Evolutionary conservation across 768 basidiomycete species (phyloP).

Genomic region (Tricholoma hemisulphureum): DNA sequence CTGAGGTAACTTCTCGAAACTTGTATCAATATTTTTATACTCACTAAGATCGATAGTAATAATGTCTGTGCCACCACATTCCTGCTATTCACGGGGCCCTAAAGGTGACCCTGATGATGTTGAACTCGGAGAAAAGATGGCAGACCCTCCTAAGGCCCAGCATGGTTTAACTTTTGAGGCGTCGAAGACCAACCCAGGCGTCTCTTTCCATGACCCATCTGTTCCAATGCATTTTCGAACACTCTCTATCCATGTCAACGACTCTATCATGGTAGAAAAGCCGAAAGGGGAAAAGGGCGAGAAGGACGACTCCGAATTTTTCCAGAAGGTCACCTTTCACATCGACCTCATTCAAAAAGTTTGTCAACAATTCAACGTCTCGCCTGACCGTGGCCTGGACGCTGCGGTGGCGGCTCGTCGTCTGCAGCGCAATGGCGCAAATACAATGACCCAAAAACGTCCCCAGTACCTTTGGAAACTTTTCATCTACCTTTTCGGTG

Average conservation of each 20-base stretch:
- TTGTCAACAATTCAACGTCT: constrained; percentile 10
- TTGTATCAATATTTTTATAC: neutral
- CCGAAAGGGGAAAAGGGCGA: constrained; percentile 11
- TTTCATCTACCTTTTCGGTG: constrained; percentile 16
- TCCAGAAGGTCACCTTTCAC: constrained; percentile 17
- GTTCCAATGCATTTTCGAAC: constrained; percentile 20
- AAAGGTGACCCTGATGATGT: neutral
- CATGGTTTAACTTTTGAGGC: neutral
- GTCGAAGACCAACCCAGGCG: neutral
- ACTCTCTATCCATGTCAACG: constrained; percentile 19
- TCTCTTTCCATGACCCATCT: constrained; percentile 4
- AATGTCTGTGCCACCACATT: neutral
- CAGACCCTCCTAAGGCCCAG: neutral
- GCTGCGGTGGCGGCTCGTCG: constrained; percentile 10
- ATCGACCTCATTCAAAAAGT: constrained; percentile 9
- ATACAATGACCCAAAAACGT: constrained; percentile 12
- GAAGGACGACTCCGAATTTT: constrained; percentile 7
- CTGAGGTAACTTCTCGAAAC: neutral
- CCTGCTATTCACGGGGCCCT: neutral
- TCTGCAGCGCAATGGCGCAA: constrained; percentile 18
- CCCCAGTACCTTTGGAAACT: constrained; percentile 20
- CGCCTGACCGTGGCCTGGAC: constrained; percentile 13
- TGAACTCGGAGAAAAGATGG: neutral
- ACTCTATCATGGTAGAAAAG: constrained; percentile 9
- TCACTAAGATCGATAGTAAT: neutral